Evolutionary conservation across 805 yeast species (phyloP).

Genomic region (Priceomyces fermenticarens): DNA sequence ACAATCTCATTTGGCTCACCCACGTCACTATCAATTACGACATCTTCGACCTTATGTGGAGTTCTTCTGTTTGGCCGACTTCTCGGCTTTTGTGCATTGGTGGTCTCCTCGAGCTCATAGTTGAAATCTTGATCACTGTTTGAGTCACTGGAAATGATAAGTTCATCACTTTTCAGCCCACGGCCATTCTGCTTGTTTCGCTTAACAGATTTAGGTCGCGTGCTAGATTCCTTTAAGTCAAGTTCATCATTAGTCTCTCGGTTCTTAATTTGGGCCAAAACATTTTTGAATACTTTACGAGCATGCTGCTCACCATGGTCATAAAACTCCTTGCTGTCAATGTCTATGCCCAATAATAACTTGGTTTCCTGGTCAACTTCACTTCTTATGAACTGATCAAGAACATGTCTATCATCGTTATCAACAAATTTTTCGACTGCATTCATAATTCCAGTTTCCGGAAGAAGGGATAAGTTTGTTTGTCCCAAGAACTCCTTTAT

Average conservation of each 20-base stretch:
- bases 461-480: conserved; percentile 64
- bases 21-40: background rate
- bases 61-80: background rate
- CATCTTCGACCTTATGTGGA: background rate
- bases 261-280: conserved; percentile 40
- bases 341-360: conserved; percentile 43
- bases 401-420: conserved; percentile 75
- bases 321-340: conserved; percentile 35
- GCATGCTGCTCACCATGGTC: conserved; percentile 23
- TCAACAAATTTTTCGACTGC: conserved; percentile 73
- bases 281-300: conserved; percentile 36
- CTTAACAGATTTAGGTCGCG: background rate
- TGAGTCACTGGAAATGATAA: conserved; percentile 5
- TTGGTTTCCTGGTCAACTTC: conserved; percentile 55
- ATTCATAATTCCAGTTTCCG: conserved; percentile 69
- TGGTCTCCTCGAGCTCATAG: conserved; percentile 3
- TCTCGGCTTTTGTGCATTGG: background rate
- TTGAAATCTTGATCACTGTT: conserved; percentile 5
- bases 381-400: conserved; percentile 58
- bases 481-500: conserved; percentile 62
- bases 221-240: background rate
- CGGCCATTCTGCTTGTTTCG: background rate
- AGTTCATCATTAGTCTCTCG: conserved; percentile 4
- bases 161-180: background rate
- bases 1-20: background rate